Evolutionary conservation across 129 eudicot genomes (phyloP).

Genomic region (Mikania micrantha): DNA sequence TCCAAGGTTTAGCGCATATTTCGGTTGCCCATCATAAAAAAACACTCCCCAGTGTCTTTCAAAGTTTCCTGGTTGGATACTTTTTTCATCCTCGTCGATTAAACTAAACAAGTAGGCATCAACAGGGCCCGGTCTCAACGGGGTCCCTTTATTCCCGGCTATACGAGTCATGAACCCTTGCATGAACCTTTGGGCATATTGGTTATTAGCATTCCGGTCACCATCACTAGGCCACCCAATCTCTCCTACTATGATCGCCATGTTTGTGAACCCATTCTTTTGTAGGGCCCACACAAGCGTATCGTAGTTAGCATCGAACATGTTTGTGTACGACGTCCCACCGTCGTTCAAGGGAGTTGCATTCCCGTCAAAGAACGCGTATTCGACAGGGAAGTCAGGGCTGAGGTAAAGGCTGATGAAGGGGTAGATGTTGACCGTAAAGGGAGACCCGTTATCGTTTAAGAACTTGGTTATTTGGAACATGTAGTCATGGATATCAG

Average conservation of each 20-base stretch:
- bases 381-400: slow-evolving; percentile 71
- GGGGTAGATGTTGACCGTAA: slow-evolving; percentile 92
- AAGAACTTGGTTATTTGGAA: slow-evolving; percentile 59
- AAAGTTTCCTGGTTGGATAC: slow-evolving; percentile 80
- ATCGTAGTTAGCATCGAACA: slow-evolving; percentile 85
- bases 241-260: slow-evolving; percentile 82
- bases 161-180: slow-evolving; percentile 68
- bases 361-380: slow-evolving; percentile 61
- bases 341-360: slow-evolving; percentile 62
- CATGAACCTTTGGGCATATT: slow-evolving; percentile 68
- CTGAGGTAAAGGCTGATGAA: slow-evolving; percentile 80
- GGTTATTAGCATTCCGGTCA: slow-evolving; percentile 46
- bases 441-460: slow-evolving; percentile 53
- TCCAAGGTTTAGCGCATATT: slow-evolving; percentile 56
- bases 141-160: slow-evolving; percentile 60
- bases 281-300: slow-evolving; percentile 83
- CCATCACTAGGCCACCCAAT: slow-evolving; percentile 98
- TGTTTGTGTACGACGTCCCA: slow-evolving; percentile 56
- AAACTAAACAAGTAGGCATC: slow-evolving; percentile 79
- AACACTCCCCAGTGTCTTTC: slow-evolving; percentile 96
- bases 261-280: slow-evolving; percentile 52
- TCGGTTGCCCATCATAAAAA: slow-evolving; percentile 66
- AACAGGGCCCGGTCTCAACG: slow-evolving; percentile 57
- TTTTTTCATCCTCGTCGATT: slow-evolving; percentile 77
- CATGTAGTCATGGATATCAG: slow-evolving; percentile 68